These are phyloP conservation scores for Neckera pumila DNA, from an alignment of 225 moss, liverwort and hornwort genomes.

Conservation along the genomic window DNA sequence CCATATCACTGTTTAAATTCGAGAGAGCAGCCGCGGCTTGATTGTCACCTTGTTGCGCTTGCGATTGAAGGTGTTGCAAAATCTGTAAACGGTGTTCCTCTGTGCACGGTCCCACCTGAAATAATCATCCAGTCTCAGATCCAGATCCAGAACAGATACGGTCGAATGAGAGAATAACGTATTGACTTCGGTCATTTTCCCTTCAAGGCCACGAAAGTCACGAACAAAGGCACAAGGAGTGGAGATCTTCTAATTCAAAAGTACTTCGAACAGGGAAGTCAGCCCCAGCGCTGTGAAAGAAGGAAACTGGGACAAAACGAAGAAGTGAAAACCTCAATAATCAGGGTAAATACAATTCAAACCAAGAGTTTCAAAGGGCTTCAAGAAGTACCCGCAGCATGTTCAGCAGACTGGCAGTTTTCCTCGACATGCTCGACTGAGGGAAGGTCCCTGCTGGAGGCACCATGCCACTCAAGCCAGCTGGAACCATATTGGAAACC, in stretches of 20 bases:
- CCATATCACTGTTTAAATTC: slow-evolving; percentile 39
- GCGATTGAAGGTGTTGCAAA: slow-evolving; percentile 51
- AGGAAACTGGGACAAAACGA: neutral
- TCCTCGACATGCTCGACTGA: slow-evolving; percentile 10
- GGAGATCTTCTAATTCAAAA: neutral
- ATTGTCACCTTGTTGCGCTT: slow-evolving; percentile 55
- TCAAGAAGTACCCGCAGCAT: slow-evolving; percentile 31
- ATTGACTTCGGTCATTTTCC: neutral
- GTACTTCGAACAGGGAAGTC: neutral
- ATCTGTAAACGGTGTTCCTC: slow-evolving; percentile 56
- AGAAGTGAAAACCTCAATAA: neutral
- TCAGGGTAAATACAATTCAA: neutral
- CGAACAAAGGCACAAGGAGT: neutral
- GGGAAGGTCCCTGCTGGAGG: slow-evolving; percentile 49
- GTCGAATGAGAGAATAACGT: neutral
- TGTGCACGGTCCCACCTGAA: slow-evolving; percentile 27
- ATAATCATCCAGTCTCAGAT: neutral
- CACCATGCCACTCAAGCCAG: slow-evolving; percentile 54
- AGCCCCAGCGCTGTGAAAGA: neutral
- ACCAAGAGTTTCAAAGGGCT: neutral
- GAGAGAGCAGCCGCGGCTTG: slow-evolving; percentile 61
- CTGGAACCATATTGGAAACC: slow-evolving; percentile 42
- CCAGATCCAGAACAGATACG: neutral
- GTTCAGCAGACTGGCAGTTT: slow-evolving; percentile 9
- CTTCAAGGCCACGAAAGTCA: neutral